These are phyloP conservation scores for Hanseniaspora taiwanica DNA, from an alignment of 805 yeast species.

Conservation along the genomic window DNA sequence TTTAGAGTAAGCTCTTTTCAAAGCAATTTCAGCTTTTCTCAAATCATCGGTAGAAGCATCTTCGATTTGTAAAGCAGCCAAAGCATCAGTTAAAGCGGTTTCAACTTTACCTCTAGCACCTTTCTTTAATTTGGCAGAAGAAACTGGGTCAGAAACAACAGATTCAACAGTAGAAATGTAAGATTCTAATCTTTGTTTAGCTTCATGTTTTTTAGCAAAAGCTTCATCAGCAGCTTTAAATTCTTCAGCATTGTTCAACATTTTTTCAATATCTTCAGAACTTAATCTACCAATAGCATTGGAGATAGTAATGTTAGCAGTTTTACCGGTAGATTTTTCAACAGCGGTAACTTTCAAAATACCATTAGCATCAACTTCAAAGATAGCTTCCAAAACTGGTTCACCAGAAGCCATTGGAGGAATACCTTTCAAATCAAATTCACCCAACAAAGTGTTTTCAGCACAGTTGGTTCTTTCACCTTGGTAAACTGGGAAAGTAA, in stretches of 20 bases:
- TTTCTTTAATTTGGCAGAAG: slow-evolving; percentile 94
- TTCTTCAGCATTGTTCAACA: slow-evolving; percentile 97
- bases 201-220: slow-evolving; percentile 98
- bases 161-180: slow-evolving; percentile 93
- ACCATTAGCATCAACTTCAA: slow-evolving; percentile 99
- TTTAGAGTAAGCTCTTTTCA: slow-evolving; percentile 98
- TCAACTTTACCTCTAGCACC: slow-evolving; percentile 95
- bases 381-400: slow-evolving; percentile 97
- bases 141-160: slow-evolving; percentile 95
- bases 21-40: slow-evolving; percentile 98
- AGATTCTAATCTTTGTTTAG: slow-evolving; percentile 97
- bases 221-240: slow-evolving; percentile 98
- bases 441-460: slow-evolving; percentile 96
- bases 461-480: slow-evolving; percentile 99
- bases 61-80: slow-evolving; percentile 94
- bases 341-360: slow-evolving; percentile 97
- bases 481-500: slow-evolving; percentile 97
- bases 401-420: slow-evolving; percentile 99
- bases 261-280: slow-evolving; percentile 92
- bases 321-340: slow-evolving; percentile 97
- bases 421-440: slow-evolving; percentile 94
- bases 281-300: slow-evolving; percentile 98
- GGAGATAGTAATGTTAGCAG: slow-evolving; percentile 96
- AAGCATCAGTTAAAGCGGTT: slow-evolving; percentile 94
- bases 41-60: slow-evolving; percentile 92